phyloP scores from a whole-genome alignment of 805 yeast species.

The Metschnikowia reukaufii region DNA sequence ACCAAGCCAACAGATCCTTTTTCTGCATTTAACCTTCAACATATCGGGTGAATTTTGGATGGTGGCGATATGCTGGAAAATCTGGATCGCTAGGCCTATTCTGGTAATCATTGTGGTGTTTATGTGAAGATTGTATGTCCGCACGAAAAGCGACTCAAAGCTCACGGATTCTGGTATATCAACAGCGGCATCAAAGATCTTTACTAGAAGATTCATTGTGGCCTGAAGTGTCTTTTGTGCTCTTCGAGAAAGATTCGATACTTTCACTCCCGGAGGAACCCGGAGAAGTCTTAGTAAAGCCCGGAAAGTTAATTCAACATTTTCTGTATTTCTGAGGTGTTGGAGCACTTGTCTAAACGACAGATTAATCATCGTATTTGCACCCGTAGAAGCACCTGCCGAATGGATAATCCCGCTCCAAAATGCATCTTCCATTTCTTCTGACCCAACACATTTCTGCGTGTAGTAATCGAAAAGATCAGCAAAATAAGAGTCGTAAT shows the following conservation, averaged over 20 bases:
- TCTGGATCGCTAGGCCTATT: conserved; percentile 38
- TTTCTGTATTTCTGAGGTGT: background rate
- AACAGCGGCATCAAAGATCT: conserved; percentile 40
- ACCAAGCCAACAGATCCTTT: conserved; percentile 27
- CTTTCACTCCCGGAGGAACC: conserved; percentile 14
- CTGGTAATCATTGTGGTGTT: conserved; percentile 43
- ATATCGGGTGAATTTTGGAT: conserved; percentile 1
- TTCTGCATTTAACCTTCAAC: conserved; percentile 15
- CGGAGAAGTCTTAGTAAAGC: conserved; percentile 23
- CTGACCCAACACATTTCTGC: background rate
- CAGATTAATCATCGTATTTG: conserved; percentile 43
- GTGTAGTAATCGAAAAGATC: conserved; percentile 23
- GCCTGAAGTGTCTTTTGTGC: conserved; percentile 24
- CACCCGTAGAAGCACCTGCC: conserved; percentile 56
- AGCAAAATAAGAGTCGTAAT: conserved; percentile 21
- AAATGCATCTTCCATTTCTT: conserved; percentile 28
- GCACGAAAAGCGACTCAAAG: conserved; percentile 40
- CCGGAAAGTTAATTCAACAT: conserved; percentile 3
- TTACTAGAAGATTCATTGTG: conserved; percentile 32
- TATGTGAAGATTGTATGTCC: conserved; percentile 57
- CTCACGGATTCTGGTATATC: conserved; percentile 30
- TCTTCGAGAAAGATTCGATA: conserved; percentile 16
- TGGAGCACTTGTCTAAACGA: conserved; percentile 35
- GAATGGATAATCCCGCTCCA: conserved; percentile 57
- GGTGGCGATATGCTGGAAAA: conserved; percentile 43